A percentile compares a stretch with the other conserved stretches of the same genome.
Evolutionary conservation across 768 basidiomycete species (phyloP).

Genomic region (Tephrocybe sp.): DNA sequence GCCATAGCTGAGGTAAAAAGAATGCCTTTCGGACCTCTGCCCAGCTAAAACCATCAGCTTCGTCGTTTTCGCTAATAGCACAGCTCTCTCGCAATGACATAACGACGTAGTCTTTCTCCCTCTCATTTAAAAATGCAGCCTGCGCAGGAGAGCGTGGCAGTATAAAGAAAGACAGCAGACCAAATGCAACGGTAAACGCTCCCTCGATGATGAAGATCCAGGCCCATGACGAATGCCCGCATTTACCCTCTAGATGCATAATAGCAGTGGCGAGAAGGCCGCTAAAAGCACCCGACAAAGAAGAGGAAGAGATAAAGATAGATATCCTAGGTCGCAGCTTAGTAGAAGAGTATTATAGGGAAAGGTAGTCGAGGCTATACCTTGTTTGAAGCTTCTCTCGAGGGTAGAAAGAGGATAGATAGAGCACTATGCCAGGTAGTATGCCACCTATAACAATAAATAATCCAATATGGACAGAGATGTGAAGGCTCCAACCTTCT

Average conservation of each 20-base stretch:
- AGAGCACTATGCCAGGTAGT: constrained; percentile 27
- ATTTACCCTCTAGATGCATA: constrained; percentile 40
- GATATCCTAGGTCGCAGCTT: constrained; percentile 13
- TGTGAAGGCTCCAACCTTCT: constrained; percentile 30
- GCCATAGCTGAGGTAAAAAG: neutral
- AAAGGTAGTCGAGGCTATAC: neutral
- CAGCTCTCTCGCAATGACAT: no score
- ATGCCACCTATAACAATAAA: constrained; percentile 32
- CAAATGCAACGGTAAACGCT: constrained; percentile 59
- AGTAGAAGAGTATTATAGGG: neutral
- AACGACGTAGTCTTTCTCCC: constrained; percentile 20
- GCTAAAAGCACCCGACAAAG: constrained; percentile 42
- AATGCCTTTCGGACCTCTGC: neutral
- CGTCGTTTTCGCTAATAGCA: no score
- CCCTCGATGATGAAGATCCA: constrained; percentile 66
- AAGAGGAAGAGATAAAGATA: constrained; percentile 22
- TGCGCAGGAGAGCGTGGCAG: constrained; percentile 41
- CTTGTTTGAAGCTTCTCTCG: constrained; percentile 15
- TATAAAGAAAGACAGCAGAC: constrained; percentile 45
- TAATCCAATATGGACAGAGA: neutral
- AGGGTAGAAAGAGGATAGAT: constrained; percentile 37
- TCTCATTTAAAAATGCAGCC: constrained; percentile 46
- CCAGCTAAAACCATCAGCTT: neutral
- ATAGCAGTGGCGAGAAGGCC: constrained; percentile 49
- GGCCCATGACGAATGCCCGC: constrained; percentile 42